These are phyloP conservation scores for Populus hybrid DNA, from an alignment of 441 rosid genomes.

Conservation along the genomic window DNA sequence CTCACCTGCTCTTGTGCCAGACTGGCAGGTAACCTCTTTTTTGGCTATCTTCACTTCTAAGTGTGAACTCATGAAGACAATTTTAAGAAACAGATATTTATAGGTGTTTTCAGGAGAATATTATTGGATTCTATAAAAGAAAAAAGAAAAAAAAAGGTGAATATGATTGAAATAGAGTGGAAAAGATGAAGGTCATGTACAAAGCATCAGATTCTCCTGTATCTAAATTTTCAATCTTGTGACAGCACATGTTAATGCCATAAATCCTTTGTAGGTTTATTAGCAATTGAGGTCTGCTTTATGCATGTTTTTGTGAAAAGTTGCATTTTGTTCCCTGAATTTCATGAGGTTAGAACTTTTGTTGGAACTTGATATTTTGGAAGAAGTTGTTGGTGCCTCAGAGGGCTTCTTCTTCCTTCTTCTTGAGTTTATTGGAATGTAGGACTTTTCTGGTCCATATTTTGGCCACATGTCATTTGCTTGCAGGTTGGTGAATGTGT, in stretches of 20 bases:
- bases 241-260: not conserved
- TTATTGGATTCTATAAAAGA: not conserved
- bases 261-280: no score
- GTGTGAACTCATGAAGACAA: not conserved
- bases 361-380: not conserved
- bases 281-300: not conserved
- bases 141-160: not conserved
- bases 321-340: not conserved
- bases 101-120: not conserved
- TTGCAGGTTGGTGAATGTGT: constrained; percentile 93
- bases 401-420: constrained; percentile 5
- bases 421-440: not conserved
- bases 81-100: not conserved
- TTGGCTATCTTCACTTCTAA: constrained; percentile 1
- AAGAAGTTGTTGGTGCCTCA: not conserved
- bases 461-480: not conserved
- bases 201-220: not conserved
- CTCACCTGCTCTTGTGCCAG: constrained; percentile 78
- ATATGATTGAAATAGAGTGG: not conserved
- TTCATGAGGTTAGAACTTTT: not conserved
- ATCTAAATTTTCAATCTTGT: not conserved
- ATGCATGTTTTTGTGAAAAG: not conserved
- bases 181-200: not conserved
- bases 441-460: not conserved
- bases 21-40: constrained; percentile 75